phyloP scores from a whole-genome alignment of 2,329 filamentous ascomycete genomes.

The Sordariomycetes sp. region DNA sequence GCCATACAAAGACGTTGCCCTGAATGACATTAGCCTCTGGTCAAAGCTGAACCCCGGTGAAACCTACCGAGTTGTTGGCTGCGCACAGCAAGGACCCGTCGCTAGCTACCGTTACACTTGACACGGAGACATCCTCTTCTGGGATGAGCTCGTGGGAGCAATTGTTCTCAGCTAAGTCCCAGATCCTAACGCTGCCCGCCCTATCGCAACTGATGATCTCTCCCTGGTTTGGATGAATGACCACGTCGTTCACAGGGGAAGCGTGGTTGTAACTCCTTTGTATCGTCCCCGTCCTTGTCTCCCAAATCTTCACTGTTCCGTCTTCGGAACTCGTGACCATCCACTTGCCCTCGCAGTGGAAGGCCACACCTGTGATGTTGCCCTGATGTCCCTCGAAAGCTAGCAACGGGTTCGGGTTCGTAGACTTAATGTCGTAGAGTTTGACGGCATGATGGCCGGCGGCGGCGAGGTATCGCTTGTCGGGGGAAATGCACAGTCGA shows the following conservation, averaged over 20 bases:
- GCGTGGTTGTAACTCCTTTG: conserved; percentile 92
- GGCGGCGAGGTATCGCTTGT: conserved; percentile 93
- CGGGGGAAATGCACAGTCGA: conserved; percentile 93
- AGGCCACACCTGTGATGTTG: conserved; percentile 93
- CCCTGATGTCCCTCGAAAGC: conserved; percentile 93
- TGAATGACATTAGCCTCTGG: conserved; percentile 22
- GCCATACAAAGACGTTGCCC: conserved; percentile 98
- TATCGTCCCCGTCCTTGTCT: conserved; percentile 74
- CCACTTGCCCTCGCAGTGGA: conserved; percentile 99
- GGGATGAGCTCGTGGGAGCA: conserved; percentile 95
- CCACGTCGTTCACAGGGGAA: conserved; percentile 87
- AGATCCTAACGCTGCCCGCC: conserved; percentile 84
- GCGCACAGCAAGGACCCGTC: conserved; percentile 90
- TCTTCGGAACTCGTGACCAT: conserved; percentile 98
- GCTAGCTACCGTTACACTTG: conserved; percentile 90
- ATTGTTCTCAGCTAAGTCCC: conserved; percentile 95
- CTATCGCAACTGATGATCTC: conserved; percentile 96
- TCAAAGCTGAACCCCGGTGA: not conserved
- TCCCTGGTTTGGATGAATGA: conserved; percentile 98
- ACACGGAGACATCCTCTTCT: conserved; percentile 87
- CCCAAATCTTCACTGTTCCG: conserved; percentile 95
- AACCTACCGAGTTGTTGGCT: conserved; percentile 73
- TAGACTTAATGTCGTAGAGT: conserved; percentile 96
- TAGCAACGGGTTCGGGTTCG: conserved; percentile 88
- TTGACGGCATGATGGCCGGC: conserved; percentile 76